These are phyloP conservation scores for Sporobolomyces roseus DNA, from an alignment of 768 basidiomycete species.

Conservation along the genomic window DNA sequence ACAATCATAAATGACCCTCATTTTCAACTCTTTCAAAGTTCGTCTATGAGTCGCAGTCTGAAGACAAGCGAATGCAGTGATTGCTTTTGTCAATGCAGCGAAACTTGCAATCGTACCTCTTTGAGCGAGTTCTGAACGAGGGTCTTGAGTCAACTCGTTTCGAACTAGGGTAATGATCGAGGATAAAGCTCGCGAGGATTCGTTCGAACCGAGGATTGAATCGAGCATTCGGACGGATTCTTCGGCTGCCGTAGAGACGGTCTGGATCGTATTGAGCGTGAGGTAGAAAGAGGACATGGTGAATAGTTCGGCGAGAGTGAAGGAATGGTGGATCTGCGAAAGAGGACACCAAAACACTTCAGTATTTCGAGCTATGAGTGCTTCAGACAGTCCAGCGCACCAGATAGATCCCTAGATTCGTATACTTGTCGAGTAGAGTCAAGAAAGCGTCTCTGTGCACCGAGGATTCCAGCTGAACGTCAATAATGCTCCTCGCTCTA, in stretches of 20 bases:
- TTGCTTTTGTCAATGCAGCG: slow-evolving; percentile 49
- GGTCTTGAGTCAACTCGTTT: slow-evolving; percentile 47
- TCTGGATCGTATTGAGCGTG: slow-evolving; percentile 45
- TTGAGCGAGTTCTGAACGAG: slow-evolving; percentile 40
- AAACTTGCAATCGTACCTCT: slow-evolving; percentile 44
- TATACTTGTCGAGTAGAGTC: slow-evolving; percentile 49
- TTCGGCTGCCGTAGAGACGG: slow-evolving; percentile 46
- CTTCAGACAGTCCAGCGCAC: slow-evolving; percentile 30
- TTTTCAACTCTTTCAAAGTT: slow-evolving; percentile 44
- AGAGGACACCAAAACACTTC: not conserved
- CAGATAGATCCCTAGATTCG: slow-evolving; percentile 50
- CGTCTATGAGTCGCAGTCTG: slow-evolving; percentile 49
- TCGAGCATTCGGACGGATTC: slow-evolving; percentile 46
- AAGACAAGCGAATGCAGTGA: slow-evolving; percentile 51
- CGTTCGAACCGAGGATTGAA: slow-evolving; percentile 50
- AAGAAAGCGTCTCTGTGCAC: slow-evolving; percentile 46
- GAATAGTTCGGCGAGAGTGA: slow-evolving; percentile 52
- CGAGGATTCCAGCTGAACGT: no score
- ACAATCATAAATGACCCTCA: slow-evolving; percentile 50
- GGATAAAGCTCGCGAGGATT: slow-evolving; percentile 49
- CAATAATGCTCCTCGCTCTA: no score
- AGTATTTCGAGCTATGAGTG: not conserved
- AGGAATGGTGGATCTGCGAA: slow-evolving; percentile 46
- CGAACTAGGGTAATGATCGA: slow-evolving; percentile 50
- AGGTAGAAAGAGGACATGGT: slow-evolving; percentile 51